Base-by-base conservation (phyloP, 75 land plant species). In the Pinus albicaulis region DNA sequence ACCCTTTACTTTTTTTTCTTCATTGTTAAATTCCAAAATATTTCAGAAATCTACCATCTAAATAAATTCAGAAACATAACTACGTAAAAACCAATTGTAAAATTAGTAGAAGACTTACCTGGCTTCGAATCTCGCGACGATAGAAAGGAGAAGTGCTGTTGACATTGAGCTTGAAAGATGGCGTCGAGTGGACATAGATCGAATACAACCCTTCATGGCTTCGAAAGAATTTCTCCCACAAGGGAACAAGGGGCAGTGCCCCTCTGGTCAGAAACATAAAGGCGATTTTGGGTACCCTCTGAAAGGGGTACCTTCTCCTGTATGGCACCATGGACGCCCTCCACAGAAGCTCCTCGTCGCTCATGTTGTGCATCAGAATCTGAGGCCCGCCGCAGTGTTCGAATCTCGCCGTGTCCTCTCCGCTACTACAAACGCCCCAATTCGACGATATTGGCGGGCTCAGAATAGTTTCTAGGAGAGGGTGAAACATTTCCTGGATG, bases 161-260 rank as follows among this genome's bases (percentile, higher is more conserved):
- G 13, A 20, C 73, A 57, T 83, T 77, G 44, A 92, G 86, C 55
- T 79, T 58, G 65, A 75, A 89, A 1, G 77, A 81, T 2, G 94
- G 93, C 74, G 77, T 36, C 0, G 89, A 28, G 55, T 93, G 94
- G 1, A 91, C 82, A 69, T 93, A 93, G 34, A 93, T 81, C 2
- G 94, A 86, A 83, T 82, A 93, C 1, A 85, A 56, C 1, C 86
- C 90, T 59, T 84, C 84, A 56, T 91, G 62, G 19, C 94, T 94
- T 11, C 76, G 59, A 78, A 93, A 89, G 79, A 89, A 93, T 53
- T 55, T 78, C 74, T 91, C 94, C 96, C 96, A 93, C 28, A 91
- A 60, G 0, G 94, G 92, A 15, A 87, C 87, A 69, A 93, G 66
- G 0, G 86, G 80, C 23, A 93, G 66, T 4, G 84, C 80, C 22